A percentile compares a stretch with the other conserved stretches of the same genome.
phyloP scores from a whole-genome alignment of 371 early-diverging fungal species.

The Syncephalastrum sp. region DNA sequence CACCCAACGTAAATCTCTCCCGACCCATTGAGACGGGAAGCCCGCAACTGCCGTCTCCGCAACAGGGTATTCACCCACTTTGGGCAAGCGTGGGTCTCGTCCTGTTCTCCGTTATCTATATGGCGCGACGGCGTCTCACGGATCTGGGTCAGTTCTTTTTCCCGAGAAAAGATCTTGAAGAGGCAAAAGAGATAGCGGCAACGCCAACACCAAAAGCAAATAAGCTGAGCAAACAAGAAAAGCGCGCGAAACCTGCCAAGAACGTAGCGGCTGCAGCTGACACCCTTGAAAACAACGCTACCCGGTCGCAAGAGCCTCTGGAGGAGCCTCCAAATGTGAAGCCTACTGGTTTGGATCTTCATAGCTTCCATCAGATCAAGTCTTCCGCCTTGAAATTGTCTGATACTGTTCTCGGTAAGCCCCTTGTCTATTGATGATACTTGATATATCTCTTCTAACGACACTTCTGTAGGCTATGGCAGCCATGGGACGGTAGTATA shows the following conservation, averaged over 20 bases:
- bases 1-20: no score
- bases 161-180: no score
- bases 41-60: no score
- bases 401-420: slow-evolving; percentile 41
- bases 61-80: no score
- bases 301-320: slow-evolving; percentile 1
- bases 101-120: no score
- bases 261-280: neutral
- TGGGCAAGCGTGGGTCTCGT: no score
- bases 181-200: no score
- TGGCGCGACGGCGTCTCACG: no score
- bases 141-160: neutral
- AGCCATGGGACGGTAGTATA: slow-evolving; percentile 97
- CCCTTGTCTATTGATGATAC: neutral
- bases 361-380: slow-evolving; percentile 26
- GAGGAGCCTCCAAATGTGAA: neutral
- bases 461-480: slow-evolving; percentile 75
- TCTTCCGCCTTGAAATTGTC: slow-evolving; percentile 38
- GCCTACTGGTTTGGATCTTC: slow-evolving; percentile 26
- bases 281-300: no score
- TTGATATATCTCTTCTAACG: neutral
- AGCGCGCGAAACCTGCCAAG: slow-evolving; percentile 1
- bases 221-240: neutral
- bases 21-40: no score
- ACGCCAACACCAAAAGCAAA: no score